Evolutionary conservation across 2,329 filamentous ascomycete species (phyloP).

Genomic region (Ophiostoma populinum): DNA sequence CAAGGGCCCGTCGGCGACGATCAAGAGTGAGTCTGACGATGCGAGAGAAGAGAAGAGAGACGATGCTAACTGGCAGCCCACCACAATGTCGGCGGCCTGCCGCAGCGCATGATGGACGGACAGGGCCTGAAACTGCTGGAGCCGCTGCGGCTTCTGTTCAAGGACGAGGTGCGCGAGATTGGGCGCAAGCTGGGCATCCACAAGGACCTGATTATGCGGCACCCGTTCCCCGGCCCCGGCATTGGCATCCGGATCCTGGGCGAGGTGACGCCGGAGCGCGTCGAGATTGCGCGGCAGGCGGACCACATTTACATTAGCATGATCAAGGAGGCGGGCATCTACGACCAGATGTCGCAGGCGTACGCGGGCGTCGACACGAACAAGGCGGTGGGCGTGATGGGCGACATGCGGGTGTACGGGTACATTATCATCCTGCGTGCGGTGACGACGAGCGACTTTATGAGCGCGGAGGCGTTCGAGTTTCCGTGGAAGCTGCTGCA

Average conservation of each 20-base stretch:
- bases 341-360: slow-evolving; percentile 37
- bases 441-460: slow-evolving; percentile 42
- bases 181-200: slow-evolving; percentile 54
- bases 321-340: slow-evolving; percentile 56
- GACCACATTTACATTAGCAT: slow-evolving; percentile 64
- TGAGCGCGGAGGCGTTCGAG: slow-evolving; percentile 55
- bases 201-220: slow-evolving; percentile 59
- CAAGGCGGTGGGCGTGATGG: slow-evolving; percentile 26
- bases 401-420: slow-evolving; percentile 15
- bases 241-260: slow-evolving; percentile 70
- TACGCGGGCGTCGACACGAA: slow-evolving; percentile 28
- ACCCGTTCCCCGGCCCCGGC: slow-evolving; percentile 22
- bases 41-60: too few species aligned
- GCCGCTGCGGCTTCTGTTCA: slow-evolving; percentile 65
- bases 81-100: slow-evolving; percentile 28
- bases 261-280: slow-evolving; percentile 63
- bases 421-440: slow-evolving; percentile 22
- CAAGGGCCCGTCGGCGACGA: slow-evolving; percentile 32
- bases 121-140: slow-evolving; percentile 56
- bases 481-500: slow-evolving; percentile 50
- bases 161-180: slow-evolving; percentile 51
- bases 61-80: slow-evolving; percentile 17
- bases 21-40: slow-evolving; percentile 22
- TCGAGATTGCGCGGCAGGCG: slow-evolving; percentile 62
- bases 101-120: slow-evolving; percentile 20